Base-by-base conservation (phyloP, 768 basidiomycete species). In the Dentipellis sp. region DNA sequence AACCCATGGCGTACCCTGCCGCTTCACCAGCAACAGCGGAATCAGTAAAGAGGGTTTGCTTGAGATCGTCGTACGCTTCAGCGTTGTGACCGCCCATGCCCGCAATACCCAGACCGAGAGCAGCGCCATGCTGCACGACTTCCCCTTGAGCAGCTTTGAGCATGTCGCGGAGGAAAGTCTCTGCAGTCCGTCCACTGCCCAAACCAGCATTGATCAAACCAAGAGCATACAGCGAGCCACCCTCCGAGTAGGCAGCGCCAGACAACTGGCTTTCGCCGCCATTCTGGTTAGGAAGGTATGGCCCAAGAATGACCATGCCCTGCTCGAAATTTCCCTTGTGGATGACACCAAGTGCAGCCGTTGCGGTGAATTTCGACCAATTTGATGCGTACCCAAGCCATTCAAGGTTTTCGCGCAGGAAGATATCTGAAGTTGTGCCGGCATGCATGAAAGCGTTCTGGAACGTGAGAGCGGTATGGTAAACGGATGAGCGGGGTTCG, bases 291-390 rank as follows among this genome's bases (percentile, higher is more conserved):
- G 97, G 97, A 36, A 98, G 84, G 71, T 98, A 98, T 0, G 97
- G 97, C 3, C 88, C 86, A 22, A 99, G 82, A 53, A 98, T 91
- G 48, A 82, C 83, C 81, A 89, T 86, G 50, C 94, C 94, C 69
- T 95, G 87, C 64, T 93, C 84, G 64, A 92, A 90, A 68, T 94
- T 94, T 45, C 97, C 97, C 66, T 95, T 94, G 75, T 98, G 93
- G 60, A 99, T 97, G 55, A 98, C 91, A 59, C 97, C 97, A 21
- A 99, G 82, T 9, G 91, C 94, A 17, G 97, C 94, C 11, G 97
- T 97, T 6, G 97, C 92, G 3, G 93, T 91, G 73, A 98, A 99
- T 66, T 98, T 99, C 29, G 93, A 91, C 97, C 97, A 99, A 68
- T 99, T 98, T 23, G 87, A 87, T 2, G 97, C 97, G 53, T 91